Base-by-base conservation (phyloP, 2,329 filamentous ascomycete species). In the Cladophialophora exuberans region DNA sequence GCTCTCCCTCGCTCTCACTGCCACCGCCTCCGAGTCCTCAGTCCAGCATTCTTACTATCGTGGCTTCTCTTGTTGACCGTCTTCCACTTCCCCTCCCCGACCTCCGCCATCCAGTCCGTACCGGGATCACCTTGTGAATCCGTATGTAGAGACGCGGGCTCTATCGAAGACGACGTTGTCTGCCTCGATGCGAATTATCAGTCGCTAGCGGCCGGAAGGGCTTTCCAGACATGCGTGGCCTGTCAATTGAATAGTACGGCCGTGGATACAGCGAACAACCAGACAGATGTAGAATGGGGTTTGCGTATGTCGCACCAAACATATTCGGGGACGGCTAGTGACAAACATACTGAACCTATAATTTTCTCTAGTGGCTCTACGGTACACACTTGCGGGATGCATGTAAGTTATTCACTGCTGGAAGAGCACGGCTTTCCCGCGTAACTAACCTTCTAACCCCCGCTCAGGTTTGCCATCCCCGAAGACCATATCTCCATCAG, bases 231-330 rank as follows among this genome's bases (percentile, higher is more conserved):
- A 9, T 78, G 75, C 41, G 64, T 76, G 39, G 66, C 66, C 6
- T 78, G 75, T 58, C 65, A 72, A 53, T 63, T 78, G 59, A 59
- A 69, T 18, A 77, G 75, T 52, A 67, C 65, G 4, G 73, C 69
- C 52, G 59, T 64, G 15, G 66, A 74, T 58, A 48, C 59, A 2
- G 41, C 39, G 1, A 68, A 66, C 1, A 71, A 70, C 20, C 68
- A 75, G 54, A 69, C 74, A 15, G 75, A 78, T 60, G 71, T 77
- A 7, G 64, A 72, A 59, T 78, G 73, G 74, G 75, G 70, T 31
- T 64, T 78, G 39, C 75, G 75, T 78, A 73, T 59, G 74, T 59
- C 30, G 44, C 42, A 38, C 31, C 23, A 11, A 13, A 15, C 39
- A 5, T 41, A 7, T 30, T 38, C 13, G 9, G 6, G n/a, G 33